These are phyloP conservation scores for Biscogniauxia sp. DNA, from an alignment of 2,329 filamentous ascomycete species.

Conservation along the genomic window DNA sequence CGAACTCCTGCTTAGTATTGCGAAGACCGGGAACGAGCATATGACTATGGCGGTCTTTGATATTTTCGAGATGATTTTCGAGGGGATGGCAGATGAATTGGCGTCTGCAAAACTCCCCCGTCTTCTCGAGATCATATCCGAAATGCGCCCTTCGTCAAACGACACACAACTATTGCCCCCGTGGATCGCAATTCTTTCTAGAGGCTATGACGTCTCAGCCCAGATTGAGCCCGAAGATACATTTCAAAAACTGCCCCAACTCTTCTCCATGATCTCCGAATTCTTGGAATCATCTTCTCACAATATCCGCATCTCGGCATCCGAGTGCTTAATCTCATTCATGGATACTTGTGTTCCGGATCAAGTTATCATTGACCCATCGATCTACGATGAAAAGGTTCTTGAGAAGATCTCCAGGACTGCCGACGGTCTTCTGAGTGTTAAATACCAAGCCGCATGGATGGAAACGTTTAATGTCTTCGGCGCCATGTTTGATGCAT, in stretches of 20 bases:
- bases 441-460: conserved; percentile 94
- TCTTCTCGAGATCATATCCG: conserved; percentile 85
- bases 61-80: conserved; percentile 96
- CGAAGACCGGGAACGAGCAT: conserved; percentile 87
- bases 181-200: conserved; percentile 93
- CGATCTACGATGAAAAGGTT: conserved; percentile 87
- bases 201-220: conserved; percentile 90
- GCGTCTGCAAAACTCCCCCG: conserved; percentile 87
- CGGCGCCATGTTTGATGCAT: conserved; percentile 78
- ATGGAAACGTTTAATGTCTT: conserved; percentile 90
- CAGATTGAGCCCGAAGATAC: conserved; percentile 88
- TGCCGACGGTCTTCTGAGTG: conserved; percentile 72
- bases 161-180: conserved; percentile 93
- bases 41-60: conserved; percentile 96
- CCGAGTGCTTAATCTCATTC: conserved; percentile 92
- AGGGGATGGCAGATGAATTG: conserved; percentile 80
- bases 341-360: conserved; percentile 85
- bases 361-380: conserved; percentile 80
- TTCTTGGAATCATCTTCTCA: conserved; percentile 86
- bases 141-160: conserved; percentile 86
- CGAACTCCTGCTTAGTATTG: conserved; percentile 84
- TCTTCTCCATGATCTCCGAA: conserved; percentile 75
- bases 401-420: conserved; percentile 76
- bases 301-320: conserved; percentile 91
- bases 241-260: conserved; percentile 81